Conservation (phyloP, 805 yeast genomes). For the Nakazawaea peltata region DNA sequence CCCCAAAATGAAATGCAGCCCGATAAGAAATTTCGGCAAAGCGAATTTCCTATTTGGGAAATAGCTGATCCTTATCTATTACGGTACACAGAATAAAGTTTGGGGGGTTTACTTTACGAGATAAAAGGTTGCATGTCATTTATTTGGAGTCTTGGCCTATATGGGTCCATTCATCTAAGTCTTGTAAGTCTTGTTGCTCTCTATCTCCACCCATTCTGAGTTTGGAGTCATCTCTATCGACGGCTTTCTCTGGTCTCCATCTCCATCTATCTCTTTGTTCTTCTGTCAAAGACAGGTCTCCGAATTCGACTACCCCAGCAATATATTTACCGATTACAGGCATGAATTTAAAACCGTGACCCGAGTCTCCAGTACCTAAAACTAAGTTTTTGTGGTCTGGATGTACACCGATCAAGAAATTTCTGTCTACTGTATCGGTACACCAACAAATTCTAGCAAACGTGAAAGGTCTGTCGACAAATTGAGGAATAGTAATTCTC, state of each 20-base stretch:
- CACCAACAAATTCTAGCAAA: conserved; percentile 34
- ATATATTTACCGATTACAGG: conserved; percentile 25
- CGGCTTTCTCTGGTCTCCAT: conserved; percentile 19
- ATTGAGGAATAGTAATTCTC: conserved; percentile 13
- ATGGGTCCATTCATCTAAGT: conserved; percentile 8
- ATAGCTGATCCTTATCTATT: no score
- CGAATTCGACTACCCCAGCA: conserved; percentile 14
- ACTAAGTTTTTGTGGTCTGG: conserved; percentile 19
- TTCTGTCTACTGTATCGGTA: conserved; percentile 25
- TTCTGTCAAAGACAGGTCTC: conserved; percentile 15
- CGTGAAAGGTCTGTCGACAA: conserved; percentile 14
- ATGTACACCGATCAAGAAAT: conserved; percentile 20
- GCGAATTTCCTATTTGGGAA: no score
- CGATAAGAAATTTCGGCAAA: no score
- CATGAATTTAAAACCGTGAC: conserved; percentile 27
- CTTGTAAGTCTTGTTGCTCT: conserved; percentile 6
- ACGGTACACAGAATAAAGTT: no score
- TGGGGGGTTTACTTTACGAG: no score
- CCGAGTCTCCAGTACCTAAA: conserved; percentile 27
- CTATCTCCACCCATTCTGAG: conserved; percentile 9
- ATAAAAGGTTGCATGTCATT: no score
- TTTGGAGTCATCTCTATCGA: conserved; percentile 8
- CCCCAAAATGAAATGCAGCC: no score
- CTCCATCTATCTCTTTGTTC: conserved; percentile 19
- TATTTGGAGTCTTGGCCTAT: neutral